phyloP scores from a whole-genome alignment of 805 yeast species.

The Suhomyces sp. region DNA sequence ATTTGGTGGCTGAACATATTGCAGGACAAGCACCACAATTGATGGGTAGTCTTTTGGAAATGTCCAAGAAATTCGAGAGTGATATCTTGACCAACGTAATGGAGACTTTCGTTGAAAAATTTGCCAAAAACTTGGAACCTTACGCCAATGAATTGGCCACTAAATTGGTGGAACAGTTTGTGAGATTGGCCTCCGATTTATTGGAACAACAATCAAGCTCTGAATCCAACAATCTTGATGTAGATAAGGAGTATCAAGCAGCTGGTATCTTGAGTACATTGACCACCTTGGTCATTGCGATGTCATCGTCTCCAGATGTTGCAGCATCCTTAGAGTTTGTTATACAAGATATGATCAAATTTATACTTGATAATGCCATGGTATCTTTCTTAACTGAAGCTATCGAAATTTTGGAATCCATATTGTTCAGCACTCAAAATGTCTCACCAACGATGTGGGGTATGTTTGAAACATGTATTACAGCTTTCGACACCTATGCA shows the following conservation, averaged over 20 bases:
- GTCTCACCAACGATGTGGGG: slow-evolving; percentile 57
- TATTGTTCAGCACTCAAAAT: slow-evolving; percentile 51
- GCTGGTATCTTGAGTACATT: slow-evolving; percentile 43
- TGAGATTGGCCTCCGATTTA: slow-evolving; percentile 64
- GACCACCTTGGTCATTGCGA: slow-evolving; percentile 42
- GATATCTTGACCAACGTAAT: slow-evolving; percentile 44
- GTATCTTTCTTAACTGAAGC: slow-evolving; percentile 37
- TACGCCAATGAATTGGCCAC: slow-evolving; percentile 60
- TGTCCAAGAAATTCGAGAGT: slow-evolving; percentile 44
- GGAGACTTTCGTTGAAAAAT: slow-evolving; percentile 46
- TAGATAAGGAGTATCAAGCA: slow-evolving; percentile 45
- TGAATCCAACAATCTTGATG: slow-evolving; percentile 18
- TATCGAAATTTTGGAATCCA: slow-evolving; percentile 51
- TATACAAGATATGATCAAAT: slow-evolving; percentile 31
- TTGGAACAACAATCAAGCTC: slow-evolving; percentile 23
- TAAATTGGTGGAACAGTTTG: slow-evolving; percentile 70
- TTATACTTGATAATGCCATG: slow-evolving; percentile 41
- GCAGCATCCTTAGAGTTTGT: slow-evolving; percentile 33
- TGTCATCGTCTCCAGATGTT: slow-evolving; percentile 41
- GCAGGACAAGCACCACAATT: slow-evolving; percentile 46
- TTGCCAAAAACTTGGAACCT: slow-evolving; percentile 54
- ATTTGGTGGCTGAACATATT: slow-evolving; percentile 40
- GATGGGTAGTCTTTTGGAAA: slow-evolving; percentile 43
- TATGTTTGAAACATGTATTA: slow-evolving; percentile 46
- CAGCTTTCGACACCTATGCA: slow-evolving; percentile 59